Evolutionary conservation across 148 eudicot species (phyloP).

Genomic region (Arctostaphylos glauca): DNA sequence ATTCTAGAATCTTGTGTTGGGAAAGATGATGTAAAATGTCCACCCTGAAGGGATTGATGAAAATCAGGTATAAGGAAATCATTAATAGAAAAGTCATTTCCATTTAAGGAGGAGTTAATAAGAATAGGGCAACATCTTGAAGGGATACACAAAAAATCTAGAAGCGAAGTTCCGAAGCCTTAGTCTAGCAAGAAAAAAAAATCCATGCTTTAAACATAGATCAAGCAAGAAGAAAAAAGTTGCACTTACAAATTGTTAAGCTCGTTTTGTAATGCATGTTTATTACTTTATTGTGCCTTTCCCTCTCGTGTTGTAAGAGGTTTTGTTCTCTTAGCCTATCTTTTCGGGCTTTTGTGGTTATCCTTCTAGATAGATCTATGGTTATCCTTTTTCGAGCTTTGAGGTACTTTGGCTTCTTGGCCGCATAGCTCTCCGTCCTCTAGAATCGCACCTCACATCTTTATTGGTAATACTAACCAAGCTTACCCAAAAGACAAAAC

Average conservation of each 20-base stretch:
- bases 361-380: not conserved
- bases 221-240: not conserved
- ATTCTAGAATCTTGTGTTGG: not conserved
- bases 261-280: not conserved
- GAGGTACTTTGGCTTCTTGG: not conserved
- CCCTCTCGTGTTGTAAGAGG: not conserved
- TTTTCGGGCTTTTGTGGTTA: not conserved
- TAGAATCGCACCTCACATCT: not conserved
- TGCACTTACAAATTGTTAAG: not conserved
- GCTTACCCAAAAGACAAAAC: not conserved
- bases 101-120: not conserved
- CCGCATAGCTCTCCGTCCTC: not conserved
- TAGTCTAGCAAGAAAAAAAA: not conserved
- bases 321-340: not conserved
- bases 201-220: not conserved
- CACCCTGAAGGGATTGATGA: not conserved
- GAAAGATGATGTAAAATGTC: not conserved
- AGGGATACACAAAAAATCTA: not conserved
- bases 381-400: not conserved
- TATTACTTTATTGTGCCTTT: not conserved
- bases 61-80: not conserved
- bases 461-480: not conserved
- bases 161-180: not conserved
- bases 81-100: not conserved
- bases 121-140: not conserved